phyloP scores from a whole-genome alignment of 2,329 filamentous ascomycete genomes.

The Fusarium verrucosum region DNA sequence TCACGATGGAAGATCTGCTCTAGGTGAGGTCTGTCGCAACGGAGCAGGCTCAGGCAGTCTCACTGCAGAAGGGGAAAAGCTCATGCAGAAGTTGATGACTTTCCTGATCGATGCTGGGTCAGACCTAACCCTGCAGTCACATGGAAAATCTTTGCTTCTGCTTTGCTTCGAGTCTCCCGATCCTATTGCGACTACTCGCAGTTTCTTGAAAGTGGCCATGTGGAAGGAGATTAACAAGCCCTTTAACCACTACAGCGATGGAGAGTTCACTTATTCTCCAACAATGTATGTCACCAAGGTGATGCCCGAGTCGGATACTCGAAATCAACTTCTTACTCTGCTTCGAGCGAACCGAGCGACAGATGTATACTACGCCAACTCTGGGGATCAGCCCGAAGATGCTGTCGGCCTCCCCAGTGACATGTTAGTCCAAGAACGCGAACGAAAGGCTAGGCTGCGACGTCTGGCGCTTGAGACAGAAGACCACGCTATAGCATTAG shows the following conservation, averaged over 20 bases:
- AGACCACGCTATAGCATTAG: conserved; percentile 59
- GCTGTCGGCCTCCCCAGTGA: conserved; percentile 62
- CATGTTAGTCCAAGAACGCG: conserved; percentile 60
- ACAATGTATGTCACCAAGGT: conserved; percentile 68
- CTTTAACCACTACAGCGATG: conserved; percentile 63
- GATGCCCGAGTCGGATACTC: conserved; percentile 52
- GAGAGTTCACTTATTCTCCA: conserved; percentile 68
- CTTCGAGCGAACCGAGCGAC: conserved; percentile 62
- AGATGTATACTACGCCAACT: conserved; percentile 64
- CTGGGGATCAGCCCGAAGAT: conserved; percentile 63
- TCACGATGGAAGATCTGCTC: conserved; percentile 69
- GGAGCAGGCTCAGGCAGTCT: conserved; percentile 59
- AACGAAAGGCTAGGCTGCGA: conserved; percentile 57
- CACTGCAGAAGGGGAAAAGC: conserved; percentile 58
- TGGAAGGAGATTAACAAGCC: conserved; percentile 72
- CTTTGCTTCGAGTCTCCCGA: conserved; percentile 68
- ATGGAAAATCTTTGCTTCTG: conserved; percentile 67
- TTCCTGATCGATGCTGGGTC: conserved; percentile 66
- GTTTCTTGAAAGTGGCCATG: conserved; percentile 69
- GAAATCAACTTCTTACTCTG: conserved; percentile 56
- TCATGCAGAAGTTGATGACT: conserved; percentile 65
- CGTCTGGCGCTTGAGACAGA: conserved; percentile 58
- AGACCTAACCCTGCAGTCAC: conserved; percentile 63
- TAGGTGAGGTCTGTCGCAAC: conserved; percentile 70
- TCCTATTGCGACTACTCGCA: conserved; percentile 63